Conservation (phyloP, 768 basidiomycete genomes). For the button mushroom (Agaricus bisporus) region DNA sequence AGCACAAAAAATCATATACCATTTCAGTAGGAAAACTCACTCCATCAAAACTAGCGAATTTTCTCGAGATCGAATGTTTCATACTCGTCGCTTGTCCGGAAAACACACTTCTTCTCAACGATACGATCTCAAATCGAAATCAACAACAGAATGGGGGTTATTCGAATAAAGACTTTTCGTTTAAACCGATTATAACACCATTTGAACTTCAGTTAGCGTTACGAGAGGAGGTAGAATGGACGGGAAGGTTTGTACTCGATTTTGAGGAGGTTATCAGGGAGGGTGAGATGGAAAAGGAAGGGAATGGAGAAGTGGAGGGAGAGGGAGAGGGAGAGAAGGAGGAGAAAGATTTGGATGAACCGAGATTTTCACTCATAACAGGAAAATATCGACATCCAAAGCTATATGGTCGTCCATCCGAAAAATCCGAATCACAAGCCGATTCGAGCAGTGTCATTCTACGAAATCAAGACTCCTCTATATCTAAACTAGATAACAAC, state of each 20-base stretch:
- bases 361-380: slow-evolving; percentile 80
- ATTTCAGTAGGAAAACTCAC: slow-evolving; percentile 93
- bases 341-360: slow-evolving; percentile 59
- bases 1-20: slow-evolving; percentile 89
- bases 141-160: too few species aligned
- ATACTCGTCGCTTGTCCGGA: slow-evolving; percentile 93
- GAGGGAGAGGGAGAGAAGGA: slow-evolving; percentile 22
- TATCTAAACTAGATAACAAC: slow-evolving; percentile 44
- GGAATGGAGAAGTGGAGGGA: slow-evolving; percentile 11
- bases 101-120: slow-evolving; percentile 61
- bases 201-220: slow-evolving; percentile 85
- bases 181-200: slow-evolving; percentile 88
- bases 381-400: slow-evolving; percentile 81
- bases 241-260: slow-evolving; percentile 73
- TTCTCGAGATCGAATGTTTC: slow-evolving; percentile 94
- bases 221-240: slow-evolving; percentile 64
- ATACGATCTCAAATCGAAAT: slow-evolving; percentile 25
- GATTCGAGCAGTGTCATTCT: slow-evolving; percentile 33
- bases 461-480: slow-evolving; percentile 56
- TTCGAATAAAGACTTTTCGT: slow-evolving; percentile 62
- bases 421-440: neutral
- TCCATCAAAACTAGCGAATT: slow-evolving; percentile 92
- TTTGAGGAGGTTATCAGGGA: slow-evolving; percentile 51
- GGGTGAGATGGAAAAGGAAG: neutral
- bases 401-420: slow-evolving; percentile 41